Percentiles rank a stretch among this genome's conserved stretches.
Evolutionary conservation across 345 rosid genomes (phyloP).

Genomic region (Citrus australasica): DNA sequence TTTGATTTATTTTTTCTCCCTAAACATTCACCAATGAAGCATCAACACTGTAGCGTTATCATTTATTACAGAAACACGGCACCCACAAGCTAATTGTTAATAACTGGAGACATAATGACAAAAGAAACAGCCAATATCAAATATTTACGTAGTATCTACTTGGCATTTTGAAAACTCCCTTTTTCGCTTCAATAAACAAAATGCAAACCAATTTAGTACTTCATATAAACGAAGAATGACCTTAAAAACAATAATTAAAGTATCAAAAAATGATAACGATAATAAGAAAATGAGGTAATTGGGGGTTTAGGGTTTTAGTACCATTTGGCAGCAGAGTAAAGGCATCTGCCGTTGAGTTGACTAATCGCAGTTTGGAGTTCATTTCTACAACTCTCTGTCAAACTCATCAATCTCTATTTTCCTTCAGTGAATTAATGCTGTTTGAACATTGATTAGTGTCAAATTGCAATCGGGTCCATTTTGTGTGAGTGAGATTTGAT

Average conservation of each 20-base stretch:
- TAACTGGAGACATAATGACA: background rate
- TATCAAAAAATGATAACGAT: background rate
- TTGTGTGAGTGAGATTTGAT: no score
- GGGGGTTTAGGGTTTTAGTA: conserved; percentile 52
- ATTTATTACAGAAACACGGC: background rate
- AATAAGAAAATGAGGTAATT: background rate
- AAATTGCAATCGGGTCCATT: no score
- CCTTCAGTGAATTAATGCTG: background rate
- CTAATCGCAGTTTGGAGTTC: conserved; percentile 78
- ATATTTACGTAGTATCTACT: no score
- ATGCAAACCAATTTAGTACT: no score
- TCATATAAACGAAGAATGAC: no score
- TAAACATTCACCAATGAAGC: background rate
- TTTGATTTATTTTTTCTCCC: background rate
- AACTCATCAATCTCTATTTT: conserved; percentile 42
- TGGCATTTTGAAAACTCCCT: no score
- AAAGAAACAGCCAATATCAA: no score
- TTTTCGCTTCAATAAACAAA: no score
- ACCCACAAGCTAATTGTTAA: background rate
- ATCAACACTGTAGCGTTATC: background rate
- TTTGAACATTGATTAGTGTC: background rate
- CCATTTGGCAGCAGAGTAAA: conserved; percentile 92
- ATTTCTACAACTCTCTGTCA: conserved; percentile 73
- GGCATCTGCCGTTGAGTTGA: conserved; percentile 83
- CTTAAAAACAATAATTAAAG: no score